These are phyloP conservation scores for Candida gigantensis DNA, from an alignment of 1,139 yeast species.

Conservation along the genomic window DNA sequence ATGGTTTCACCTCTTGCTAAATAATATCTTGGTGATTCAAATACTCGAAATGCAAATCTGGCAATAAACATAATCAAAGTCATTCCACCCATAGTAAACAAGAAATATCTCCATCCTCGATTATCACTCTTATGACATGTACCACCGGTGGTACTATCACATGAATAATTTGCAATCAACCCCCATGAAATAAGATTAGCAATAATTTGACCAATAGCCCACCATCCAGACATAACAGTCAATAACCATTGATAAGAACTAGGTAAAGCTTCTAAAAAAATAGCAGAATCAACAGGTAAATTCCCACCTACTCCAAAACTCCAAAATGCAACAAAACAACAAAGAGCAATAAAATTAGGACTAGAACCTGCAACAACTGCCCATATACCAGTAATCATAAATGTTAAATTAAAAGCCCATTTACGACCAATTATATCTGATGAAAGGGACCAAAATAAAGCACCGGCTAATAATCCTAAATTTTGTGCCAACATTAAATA, in stretches of 20 bases:
- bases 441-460: slow-evolving; percentile 42
- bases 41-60: slow-evolving; percentile 37
- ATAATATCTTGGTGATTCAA: slow-evolving; percentile 42
- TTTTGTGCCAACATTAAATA: slow-evolving; percentile 44
- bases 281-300: slow-evolving; percentile 46
- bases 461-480: slow-evolving; percentile 44
- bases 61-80: slow-evolving; percentile 38
- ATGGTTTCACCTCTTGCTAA: slow-evolving; percentile 41
- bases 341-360: slow-evolving; percentile 44
- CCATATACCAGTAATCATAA: slow-evolving; percentile 41
- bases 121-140: slow-evolving; percentile 36
- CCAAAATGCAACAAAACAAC: slow-evolving; percentile 42
- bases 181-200: slow-evolving; percentile 45
- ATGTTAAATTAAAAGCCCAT: slow-evolving; percentile 47
- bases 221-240: slow-evolving; percentile 46
- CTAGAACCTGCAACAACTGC: slow-evolving; percentile 39
- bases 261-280: slow-evolving; percentile 46
- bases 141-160: slow-evolving; percentile 21
- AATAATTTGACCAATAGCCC: slow-evolving; percentile 45
- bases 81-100: slow-evolving; percentile 43
- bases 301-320: slow-evolving; percentile 50
- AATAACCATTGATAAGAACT: slow-evolving; percentile 39
- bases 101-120: slow-evolving; percentile 47
- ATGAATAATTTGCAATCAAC: slow-evolving; percentile 39
- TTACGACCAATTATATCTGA: slow-evolving; percentile 45